These are phyloP conservation scores for Fusarium secorum DNA, from an alignment of 2,329 filamentous ascomycete species.

Conservation along the genomic window DNA sequence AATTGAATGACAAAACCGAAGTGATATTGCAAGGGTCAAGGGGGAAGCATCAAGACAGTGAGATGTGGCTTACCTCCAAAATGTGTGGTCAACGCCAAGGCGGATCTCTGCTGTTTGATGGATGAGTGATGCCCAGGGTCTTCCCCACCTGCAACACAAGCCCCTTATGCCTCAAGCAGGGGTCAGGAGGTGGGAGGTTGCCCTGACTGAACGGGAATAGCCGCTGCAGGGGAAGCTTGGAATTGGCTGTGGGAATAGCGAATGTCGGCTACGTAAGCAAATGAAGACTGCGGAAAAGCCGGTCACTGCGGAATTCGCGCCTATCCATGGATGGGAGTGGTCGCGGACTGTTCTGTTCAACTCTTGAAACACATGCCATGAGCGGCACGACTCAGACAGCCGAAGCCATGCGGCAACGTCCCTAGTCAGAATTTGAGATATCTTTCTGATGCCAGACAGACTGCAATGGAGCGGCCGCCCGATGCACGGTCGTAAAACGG, in stretches of 20 bases:
- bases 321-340: conserved; percentile 25
- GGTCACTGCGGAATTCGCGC: conserved; percentile 33
- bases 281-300: conserved; percentile 28
- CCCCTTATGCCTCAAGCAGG: conserved; percentile 32
- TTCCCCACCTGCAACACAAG: conserved; percentile 18
- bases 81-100: conserved; percentile 32
- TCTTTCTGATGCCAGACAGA: background rate
- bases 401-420: conserved; percentile 8
- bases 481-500: conserved; percentile 3
- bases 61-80: conserved; percentile 28
- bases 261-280: conserved; percentile 15
- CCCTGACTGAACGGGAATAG: conserved; percentile 27
- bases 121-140: conserved; percentile 32
- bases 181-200: conserved; percentile 28
- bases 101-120: conserved; percentile 25
- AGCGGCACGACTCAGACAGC: conserved; percentile 25
- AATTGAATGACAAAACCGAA: conserved; percentile 4
- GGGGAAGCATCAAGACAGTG: conserved; percentile 2
- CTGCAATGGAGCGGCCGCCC: conserved; percentile 25
- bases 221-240: background rate
- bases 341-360: background rate
- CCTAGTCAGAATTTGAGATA: conserved; percentile 1
- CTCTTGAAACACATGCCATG: conserved; percentile 12
- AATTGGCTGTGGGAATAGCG: conserved; percentile 4
- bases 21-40: conserved; percentile 7